These are phyloP conservation scores for Dillenia suffruticosa DNA, from an alignment of 164 flowering plant genomes.

Conservation along the genomic window DNA sequence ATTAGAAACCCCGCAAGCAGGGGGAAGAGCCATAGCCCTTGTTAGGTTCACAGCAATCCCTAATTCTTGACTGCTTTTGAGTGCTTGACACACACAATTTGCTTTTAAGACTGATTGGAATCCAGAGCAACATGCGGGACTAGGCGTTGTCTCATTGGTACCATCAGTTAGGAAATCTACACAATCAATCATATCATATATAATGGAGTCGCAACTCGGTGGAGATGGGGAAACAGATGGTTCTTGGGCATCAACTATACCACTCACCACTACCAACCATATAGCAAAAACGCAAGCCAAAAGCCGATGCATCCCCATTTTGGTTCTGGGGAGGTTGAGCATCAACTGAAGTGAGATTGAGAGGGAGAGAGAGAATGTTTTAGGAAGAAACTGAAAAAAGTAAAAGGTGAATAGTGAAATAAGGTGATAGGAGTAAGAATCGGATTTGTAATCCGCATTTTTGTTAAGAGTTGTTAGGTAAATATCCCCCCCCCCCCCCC, in stretches of 20 bases:
- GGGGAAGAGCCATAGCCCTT: constrained; percentile 10
- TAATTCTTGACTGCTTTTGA: constrained; percentile 4
- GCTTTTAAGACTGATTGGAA: constrained; percentile 6
- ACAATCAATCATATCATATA: constrained; percentile 18
- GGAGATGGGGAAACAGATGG: constrained; percentile 3
- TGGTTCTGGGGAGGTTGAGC: background rate
- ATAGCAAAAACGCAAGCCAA: background rate
- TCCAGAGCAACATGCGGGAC: constrained; percentile 13
- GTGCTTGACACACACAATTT: constrained; percentile 17
- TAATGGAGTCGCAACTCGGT: constrained; percentile 11
- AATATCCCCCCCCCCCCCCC: too few species aligned
- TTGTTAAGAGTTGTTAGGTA: too few species aligned
- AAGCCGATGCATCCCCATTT: background rate
- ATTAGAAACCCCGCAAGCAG: constrained; percentile 12
- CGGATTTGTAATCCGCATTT: too few species aligned
- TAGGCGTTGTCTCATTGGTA: constrained; percentile 2
- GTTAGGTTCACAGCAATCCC: constrained; percentile 14
- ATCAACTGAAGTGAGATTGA: background rate
- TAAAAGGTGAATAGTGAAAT: too few species aligned
- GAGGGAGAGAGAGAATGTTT: background rate
- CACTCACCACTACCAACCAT: background rate
- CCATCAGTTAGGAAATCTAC: constrained; percentile 7
- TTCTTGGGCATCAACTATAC: background rate
- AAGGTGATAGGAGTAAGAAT: too few species aligned
- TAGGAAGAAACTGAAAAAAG: background rate